phyloP scores from a whole-genome alignment of 176 grass and related monocot genomes.

The Microstegium vimineum region DNA sequence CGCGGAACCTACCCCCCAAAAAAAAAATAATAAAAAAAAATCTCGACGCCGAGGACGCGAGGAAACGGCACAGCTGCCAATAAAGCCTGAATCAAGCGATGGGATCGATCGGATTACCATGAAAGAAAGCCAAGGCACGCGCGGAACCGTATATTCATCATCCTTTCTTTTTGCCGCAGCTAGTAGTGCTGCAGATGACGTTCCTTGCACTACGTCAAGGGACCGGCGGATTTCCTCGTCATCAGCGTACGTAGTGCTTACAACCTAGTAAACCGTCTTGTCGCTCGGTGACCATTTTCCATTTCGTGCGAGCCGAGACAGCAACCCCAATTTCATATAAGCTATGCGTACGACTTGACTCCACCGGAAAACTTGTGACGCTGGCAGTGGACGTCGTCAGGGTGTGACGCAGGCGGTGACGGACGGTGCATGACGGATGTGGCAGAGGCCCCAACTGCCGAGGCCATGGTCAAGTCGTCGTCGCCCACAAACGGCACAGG shows the following conservation, averaged over 20 bases:
- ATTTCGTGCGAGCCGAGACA: not conserved
- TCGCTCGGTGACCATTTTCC: not conserved
- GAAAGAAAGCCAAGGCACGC: not conserved
- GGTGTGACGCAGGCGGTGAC: not conserved
- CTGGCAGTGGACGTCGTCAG: not conserved
- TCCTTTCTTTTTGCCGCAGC: too few species aligned
- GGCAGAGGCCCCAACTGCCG: not conserved
- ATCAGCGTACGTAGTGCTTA: not conserved
- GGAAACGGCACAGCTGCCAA: not conserved
- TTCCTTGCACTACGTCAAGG: not conserved
- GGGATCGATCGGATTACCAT: not conserved
- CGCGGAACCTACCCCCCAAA: too few species aligned
- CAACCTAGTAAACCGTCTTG: too few species aligned
- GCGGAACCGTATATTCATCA: too few species aligned
- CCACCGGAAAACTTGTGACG: conserved; percentile 17
- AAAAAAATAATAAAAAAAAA: too few species aligned
- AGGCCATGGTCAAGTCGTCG: not conserved
- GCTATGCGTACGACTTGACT: conserved; percentile 8
- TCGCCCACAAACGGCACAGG: not conserved
- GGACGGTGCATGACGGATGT: not conserved
- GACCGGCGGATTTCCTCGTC: not conserved
- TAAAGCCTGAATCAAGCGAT: not conserved
- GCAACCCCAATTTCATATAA: not conserved
- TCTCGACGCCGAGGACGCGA: not conserved
- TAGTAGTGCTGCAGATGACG: not conserved